These are phyloP conservation scores for Fusarium avenaceum DNA, from an alignment of 2,329 filamentous ascomycete genomes.

Conservation along the genomic window DNA sequence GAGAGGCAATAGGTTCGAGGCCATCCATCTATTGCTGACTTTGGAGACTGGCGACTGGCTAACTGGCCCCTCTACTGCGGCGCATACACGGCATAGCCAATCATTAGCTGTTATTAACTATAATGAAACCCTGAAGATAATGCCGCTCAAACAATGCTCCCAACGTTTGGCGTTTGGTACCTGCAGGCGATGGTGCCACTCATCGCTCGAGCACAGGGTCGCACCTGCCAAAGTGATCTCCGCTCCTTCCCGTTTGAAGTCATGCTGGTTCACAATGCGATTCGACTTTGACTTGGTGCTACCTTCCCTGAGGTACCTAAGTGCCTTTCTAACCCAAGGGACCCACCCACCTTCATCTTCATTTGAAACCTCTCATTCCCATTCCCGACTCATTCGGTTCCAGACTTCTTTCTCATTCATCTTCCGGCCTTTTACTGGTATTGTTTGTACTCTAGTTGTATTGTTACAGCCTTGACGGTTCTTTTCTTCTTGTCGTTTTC, in stretches of 20 bases:
- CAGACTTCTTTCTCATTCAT: slow-evolving; percentile 35
- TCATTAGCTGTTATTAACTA: slow-evolving; percentile 7
- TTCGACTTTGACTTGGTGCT: slow-evolving; percentile 20
- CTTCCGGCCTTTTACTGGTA: slow-evolving; percentile 33
- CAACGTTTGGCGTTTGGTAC: slow-evolving; percentile 41
- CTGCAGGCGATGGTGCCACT: slow-evolving; percentile 43
- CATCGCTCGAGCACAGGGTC: slow-evolving; percentile 4
- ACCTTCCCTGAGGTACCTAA: background rate
- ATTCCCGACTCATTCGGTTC: slow-evolving; percentile 30
- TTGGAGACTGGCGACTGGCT: too few relatives aligned
- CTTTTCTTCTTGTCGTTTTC: slow-evolving; percentile 31
- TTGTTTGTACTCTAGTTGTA: slow-evolving; percentile 18
- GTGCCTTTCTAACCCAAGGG: slow-evolving; percentile 3
- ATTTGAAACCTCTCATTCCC: slow-evolving; percentile 42
- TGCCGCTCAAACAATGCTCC: slow-evolving; percentile 7
- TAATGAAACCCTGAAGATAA: slow-evolving; percentile 19
- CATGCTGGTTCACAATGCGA: slow-evolving; percentile 28
- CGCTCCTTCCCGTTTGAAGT: slow-evolving; percentile 39
- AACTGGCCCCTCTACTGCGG: slow-evolving; percentile 2
- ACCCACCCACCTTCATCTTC: slow-evolving; percentile 22
- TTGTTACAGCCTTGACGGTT: slow-evolving; percentile 30
- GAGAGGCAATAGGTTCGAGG: slow-evolving; percentile 14
- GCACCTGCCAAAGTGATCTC: too few relatives aligned
- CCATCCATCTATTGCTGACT: slow-evolving; percentile 21
- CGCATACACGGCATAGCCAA: slow-evolving; percentile 19